phyloP scores from a whole-genome alignment of 139 green algal species.

The Chlamydomonas sp. region DNA sequence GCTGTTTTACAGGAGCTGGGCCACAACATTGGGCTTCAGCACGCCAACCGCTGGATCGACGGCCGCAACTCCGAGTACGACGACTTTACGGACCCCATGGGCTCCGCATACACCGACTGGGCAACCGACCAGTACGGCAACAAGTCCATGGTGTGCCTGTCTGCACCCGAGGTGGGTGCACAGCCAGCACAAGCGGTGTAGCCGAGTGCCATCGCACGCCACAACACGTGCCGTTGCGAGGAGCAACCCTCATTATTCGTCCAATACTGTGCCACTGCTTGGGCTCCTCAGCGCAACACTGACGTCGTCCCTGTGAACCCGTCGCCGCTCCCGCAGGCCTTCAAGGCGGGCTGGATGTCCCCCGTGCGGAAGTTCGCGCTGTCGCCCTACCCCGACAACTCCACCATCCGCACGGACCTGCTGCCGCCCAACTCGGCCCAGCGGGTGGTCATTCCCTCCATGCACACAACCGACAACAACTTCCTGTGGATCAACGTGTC shows the following conservation, averaged over 20 bases:
- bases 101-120: neutral
- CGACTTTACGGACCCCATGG: conserved; percentile 8
- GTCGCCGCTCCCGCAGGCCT: neutral
- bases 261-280: no score
- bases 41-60: neutral
- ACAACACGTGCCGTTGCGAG: no score
- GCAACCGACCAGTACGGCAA: neutral
- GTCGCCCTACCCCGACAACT: neutral
- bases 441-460: neutral
- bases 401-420: neutral
- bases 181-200: neutral
- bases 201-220: no score
- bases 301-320: neutral
- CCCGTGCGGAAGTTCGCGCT: neutral
- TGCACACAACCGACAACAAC: neutral
- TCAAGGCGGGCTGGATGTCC: conserved; percentile 1
- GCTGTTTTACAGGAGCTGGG: neutral
- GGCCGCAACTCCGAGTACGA: neutral
- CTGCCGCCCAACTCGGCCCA: neutral
- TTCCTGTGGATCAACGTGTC: neutral
- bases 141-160: neutral
- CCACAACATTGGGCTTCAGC: conserved; percentile 19
- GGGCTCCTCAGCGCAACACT: no score
- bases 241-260: no score
- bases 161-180: neutral